Evolutionary conservation across 2,329 filamentous ascomycete species (phyloP), one percentile per base, ranked within the genome.

Genomic region (Exophiala aquamarina): DNA sequence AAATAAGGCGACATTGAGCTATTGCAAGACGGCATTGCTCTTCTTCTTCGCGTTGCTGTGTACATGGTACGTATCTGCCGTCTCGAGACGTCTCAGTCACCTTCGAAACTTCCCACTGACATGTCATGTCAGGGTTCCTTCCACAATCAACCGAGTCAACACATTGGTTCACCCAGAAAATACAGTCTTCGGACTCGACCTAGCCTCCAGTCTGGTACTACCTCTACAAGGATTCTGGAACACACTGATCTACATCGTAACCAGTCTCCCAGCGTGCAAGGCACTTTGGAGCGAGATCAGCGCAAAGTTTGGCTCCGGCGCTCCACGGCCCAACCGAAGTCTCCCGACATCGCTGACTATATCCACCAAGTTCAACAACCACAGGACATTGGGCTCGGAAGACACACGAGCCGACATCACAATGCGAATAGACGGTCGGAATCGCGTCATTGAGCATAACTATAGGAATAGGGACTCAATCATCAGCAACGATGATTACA

Each of bases 191-290:
- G 70, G 75, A 0, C 77, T 93, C 18, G 82, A 88, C 59, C 82
- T 86, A 55, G 78, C 83, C 55, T 84, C 85, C 17, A 82, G 86
- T 0, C 76, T 89, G 32, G 87, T 93, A 1, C 75, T 94, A 7
- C 88, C 89, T 0, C 75, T 90, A 0, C 89, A 94, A 63, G 89
- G 89, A 0, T 87, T 91, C 60, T 93, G 88, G 87, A 94, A 94
- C 63, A 80, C 83, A 14, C 66, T 87, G 48, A 89, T 94, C 56
- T 94, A 93, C 66, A 68, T 82, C 13, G 75, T 79, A 9, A 89
- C 86, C 1, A 88, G 84, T 4, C 80, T 82, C 74, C 67, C 77
- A 40, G 83, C 83, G 0, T 83, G 82, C 61, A 76, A 76, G 61
- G 66, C 49, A 7, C 28, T 52, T n/a, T 52, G 35, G 44, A 36